Evolutionary conservation across 768 basidiomycete genomes (phyloP).

Genomic region (Lentinula sp.): DNA sequence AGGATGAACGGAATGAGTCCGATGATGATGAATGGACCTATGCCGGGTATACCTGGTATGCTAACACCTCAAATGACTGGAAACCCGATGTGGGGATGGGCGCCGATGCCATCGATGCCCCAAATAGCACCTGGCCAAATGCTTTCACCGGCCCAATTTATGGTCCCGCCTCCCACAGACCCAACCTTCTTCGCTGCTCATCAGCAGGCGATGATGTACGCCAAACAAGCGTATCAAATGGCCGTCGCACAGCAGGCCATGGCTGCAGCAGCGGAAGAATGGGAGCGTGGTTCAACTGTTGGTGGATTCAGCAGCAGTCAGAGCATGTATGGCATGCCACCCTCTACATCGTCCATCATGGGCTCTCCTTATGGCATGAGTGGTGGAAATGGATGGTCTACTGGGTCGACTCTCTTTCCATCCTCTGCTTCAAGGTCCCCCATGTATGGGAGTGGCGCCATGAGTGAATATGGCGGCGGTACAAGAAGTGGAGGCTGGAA

Average conservation of each 20-base stretch:
- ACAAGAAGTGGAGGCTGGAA: conserved; percentile 43
- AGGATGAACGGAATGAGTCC: conserved; percentile 39
- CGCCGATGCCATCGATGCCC: conserved; percentile 13
- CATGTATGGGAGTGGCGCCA: conserved; percentile 54
- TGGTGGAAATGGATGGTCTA: conserved; percentile 37
- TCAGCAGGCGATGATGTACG: conserved; percentile 81
- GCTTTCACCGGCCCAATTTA: conserved; percentile 36
- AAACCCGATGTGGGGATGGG: conserved; percentile 14
- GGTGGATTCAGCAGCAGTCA: conserved; percentile 33
- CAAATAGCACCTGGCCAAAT: conserved; percentile 27
- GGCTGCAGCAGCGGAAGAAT: conserved; percentile 84
- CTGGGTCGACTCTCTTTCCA: conserved; percentile 47
- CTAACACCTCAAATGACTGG: conserved; percentile 5
- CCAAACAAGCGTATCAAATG: conserved; percentile 87
- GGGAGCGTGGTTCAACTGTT: conserved; percentile 72
- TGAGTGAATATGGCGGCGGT: conserved; percentile 60
- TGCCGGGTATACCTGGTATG: conserved; percentile 15
- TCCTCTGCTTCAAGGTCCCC: conserved; percentile 33
- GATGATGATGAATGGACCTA: conserved; percentile 35
- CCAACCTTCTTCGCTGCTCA: conserved; percentile 65
- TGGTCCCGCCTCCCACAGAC: conserved; percentile 42
- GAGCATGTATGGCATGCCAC: conserved; percentile 23
- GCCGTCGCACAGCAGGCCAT: conserved; percentile 89
- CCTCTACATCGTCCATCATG: conserved; percentile 28
- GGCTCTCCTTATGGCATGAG: conserved; percentile 30